phyloP scores from a whole-genome alignment of 176 grass and related monocot genomes.

The Musa troglodytarum region DNA sequence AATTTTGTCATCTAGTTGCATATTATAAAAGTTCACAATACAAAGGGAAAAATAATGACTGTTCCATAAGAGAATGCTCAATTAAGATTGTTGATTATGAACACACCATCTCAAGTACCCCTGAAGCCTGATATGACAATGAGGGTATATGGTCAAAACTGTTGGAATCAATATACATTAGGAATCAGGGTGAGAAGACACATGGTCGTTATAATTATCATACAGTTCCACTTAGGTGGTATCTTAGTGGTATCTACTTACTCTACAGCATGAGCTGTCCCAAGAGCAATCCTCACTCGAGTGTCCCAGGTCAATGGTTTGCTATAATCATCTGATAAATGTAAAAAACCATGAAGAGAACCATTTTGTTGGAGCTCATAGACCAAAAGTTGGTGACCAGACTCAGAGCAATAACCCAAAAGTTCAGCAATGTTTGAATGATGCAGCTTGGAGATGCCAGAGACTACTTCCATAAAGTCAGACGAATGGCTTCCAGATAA shows the following conservation, averaged over 20 bases:
- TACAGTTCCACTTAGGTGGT: neutral
- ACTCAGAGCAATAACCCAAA: constrained; percentile 68
- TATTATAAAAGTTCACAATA: neutral
- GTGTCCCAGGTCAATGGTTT: constrained; percentile 83
- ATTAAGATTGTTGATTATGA: too few species aligned
- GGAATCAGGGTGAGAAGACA: neutral
- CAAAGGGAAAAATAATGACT: neutral
- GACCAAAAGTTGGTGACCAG: constrained; percentile 58
- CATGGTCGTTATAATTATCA: neutral
- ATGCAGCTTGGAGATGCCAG: constrained; percentile 46
- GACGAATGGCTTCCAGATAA: constrained; percentile 49
- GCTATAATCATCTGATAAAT: constrained; percentile 86
- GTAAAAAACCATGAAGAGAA: constrained; percentile 71
- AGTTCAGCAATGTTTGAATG: constrained; percentile 61
- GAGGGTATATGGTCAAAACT: too few species aligned
- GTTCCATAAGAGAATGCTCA: neutral
- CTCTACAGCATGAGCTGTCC: constrained; percentile 84
- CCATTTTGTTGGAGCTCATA: constrained; percentile 71
- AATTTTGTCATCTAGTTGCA: neutral
- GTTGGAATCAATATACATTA: too few species aligned
- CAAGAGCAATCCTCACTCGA: constrained; percentile 63
- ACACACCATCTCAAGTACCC: too few species aligned
- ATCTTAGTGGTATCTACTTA: constrained; percentile 34
- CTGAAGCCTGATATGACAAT: too few species aligned
- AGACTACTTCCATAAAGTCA: constrained; percentile 62